Evolutionary conservation across 371 early-diverging fungal genomes (phyloP), one percentile per base, ranked within the genome.

Genomic region (Rhizomucor miehei): DNA sequence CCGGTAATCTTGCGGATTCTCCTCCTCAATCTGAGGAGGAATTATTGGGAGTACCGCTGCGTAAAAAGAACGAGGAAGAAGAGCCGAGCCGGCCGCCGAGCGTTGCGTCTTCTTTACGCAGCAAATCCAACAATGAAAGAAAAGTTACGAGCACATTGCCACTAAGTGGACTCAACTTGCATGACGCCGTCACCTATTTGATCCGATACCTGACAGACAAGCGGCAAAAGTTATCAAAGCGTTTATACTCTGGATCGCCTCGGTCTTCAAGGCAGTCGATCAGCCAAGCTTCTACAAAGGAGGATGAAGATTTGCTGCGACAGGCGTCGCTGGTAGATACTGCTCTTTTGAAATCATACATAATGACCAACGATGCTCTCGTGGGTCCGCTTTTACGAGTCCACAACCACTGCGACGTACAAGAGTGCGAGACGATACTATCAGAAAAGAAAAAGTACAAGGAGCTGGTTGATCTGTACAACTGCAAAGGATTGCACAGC

Each of bases 391-490:
- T 97, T 21, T 67, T 97, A 43, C 83, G 97, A 21, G 91, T 95
- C 1, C 79, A 83, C 41, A 92, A 92, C 59, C 85, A 93, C 59
- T 94, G 94, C 60, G 89, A 94, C 60, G 80, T 95, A 4, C 81
- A 87, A 54, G 89, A 89, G 54, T 81, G 86, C 37, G 95, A 95
- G 62, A 75, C 64, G 17, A 78, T 95, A 13, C 71, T 97, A 54
- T 69, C 83, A 44, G 81, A 88, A 47, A 82, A 81, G 57, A 81
- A 85, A 81, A 92, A 90, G 73, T 87, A 87, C 62, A 72, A 78
- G 38, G 94, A 94, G 64, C 69, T 97, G 23, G 87, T 95, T 9
- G 96, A 95, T 60, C 79, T 95, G 44, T 97, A 93, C 67, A 83
- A 87, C 36, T 88, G 90, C 57, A 94, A 93, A 62, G 91, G 89